phyloP scores from a whole-genome alignment of 352 stramenopile genomes.

The Globisporangium sylvaticum region DNA sequence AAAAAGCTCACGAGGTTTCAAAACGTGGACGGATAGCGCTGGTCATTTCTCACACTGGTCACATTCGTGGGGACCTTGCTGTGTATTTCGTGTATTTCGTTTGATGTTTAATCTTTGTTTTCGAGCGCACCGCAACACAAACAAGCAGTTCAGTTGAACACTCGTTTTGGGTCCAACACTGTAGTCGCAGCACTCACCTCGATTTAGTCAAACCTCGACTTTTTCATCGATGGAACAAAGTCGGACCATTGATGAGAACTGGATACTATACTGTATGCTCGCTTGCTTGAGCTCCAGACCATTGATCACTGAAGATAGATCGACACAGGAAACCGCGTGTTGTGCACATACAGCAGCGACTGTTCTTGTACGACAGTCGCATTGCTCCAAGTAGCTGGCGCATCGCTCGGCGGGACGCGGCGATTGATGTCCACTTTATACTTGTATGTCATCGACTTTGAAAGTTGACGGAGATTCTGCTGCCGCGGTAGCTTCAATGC shows the following conservation, averaged over 20 bases:
- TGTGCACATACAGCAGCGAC: conserved; percentile 38
- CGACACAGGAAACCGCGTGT: conserved; percentile 41
- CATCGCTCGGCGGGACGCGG: conserved; percentile 15
- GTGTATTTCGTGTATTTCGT: too few species aligned
- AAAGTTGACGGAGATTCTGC: conserved; percentile 27
- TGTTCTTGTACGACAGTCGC: conserved; percentile 32
- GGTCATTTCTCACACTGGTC: too few species aligned
- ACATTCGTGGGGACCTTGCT: too few species aligned
- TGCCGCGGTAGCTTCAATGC: conserved; percentile 35
- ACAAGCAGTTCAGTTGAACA: background rate
- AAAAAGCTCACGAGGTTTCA: too few species aligned
- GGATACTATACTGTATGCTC: background rate
- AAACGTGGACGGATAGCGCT: too few species aligned
- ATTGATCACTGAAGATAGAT: conserved; percentile 29
- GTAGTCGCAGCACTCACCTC: background rate
- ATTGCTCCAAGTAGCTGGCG: conserved; percentile 31
- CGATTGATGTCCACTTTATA: conserved; percentile 28
- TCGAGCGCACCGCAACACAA: background rate
- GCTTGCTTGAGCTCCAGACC: background rate
- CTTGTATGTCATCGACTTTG: conserved; percentile 24
- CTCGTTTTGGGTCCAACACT: too few species aligned
- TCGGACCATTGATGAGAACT: background rate
- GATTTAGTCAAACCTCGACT: background rate
- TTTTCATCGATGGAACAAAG: too few species aligned
- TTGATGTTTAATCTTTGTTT: background rate